Evolutionary conservation across 148 eudicot species (phyloP).

Genomic region (Bassia scoparia): DNA sequence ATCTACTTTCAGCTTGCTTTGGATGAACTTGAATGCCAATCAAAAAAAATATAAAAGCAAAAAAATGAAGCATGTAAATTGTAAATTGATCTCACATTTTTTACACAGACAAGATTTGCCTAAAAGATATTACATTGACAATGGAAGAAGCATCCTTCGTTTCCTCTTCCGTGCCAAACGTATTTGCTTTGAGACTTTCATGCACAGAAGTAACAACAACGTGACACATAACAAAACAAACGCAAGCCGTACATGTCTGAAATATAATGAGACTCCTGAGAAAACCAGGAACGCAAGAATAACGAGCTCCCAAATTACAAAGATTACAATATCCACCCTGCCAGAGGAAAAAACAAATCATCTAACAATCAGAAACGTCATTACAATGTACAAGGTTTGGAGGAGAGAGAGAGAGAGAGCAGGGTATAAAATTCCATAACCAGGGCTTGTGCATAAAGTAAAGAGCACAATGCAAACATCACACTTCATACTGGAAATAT

Average conservation of each 20-base stretch:
- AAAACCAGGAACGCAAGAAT: constrained; percentile 88
- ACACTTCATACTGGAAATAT: not conserved
- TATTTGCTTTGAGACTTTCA: constrained; percentile 89
- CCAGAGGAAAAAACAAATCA: constrained; percentile 16
- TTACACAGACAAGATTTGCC: constrained; percentile 17
- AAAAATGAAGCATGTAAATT: constrained; percentile 20
- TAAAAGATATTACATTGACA: constrained; percentile 67
- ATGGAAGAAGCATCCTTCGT: constrained; percentile 97
- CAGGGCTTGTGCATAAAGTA: not conserved
- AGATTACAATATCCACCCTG: constrained; percentile 94
- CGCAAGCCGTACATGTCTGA: constrained; percentile 77
- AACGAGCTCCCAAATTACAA: constrained; percentile 90
- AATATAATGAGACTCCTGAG: constrained; percentile 83
- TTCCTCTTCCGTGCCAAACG: constrained; percentile 86
- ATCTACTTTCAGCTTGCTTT: constrained; percentile 17
- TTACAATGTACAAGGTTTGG: not conserved
- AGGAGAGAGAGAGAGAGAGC: too few relatives aligned
- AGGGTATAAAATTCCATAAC: too few relatives aligned
- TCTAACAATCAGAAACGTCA: constrained; percentile 20
- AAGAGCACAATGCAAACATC: not conserved
- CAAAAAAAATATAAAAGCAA: constrained; percentile 6
- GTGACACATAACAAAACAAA: constrained; percentile 63
- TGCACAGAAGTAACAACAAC: constrained; percentile 66
- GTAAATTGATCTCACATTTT: constrained; percentile 25
- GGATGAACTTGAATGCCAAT: constrained; percentile 9